These are phyloP conservation scores for Pestalotiopsis sp. DNA, from an alignment of 2,329 filamentous ascomycete species.

Conservation along the genomic window DNA sequence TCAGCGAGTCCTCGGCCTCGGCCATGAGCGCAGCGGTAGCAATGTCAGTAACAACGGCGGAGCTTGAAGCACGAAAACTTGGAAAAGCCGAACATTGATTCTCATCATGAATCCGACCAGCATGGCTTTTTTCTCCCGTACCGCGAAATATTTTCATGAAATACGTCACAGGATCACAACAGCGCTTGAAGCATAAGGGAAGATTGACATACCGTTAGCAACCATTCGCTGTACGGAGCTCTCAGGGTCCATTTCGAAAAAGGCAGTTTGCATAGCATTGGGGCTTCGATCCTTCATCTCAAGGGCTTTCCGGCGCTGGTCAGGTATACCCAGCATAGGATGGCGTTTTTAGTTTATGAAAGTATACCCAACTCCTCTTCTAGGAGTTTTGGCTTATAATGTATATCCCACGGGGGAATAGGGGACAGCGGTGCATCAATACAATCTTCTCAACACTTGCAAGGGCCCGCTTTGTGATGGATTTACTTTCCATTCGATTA, in stretches of 20 bases:
- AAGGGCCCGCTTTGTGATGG: too few relatives aligned
- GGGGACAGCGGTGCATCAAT: not conserved
- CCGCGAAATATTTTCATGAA: not conserved
- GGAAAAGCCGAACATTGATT: not conserved
- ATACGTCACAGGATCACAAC: not conserved
- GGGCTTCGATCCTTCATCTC: not conserved
- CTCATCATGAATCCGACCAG: not conserved
- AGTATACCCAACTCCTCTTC: not conserved
- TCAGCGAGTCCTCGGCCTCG: slow-evolving; percentile 37
- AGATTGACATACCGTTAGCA: not conserved
- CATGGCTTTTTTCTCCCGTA: not conserved
- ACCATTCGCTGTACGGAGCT: not conserved
- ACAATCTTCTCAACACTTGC: not conserved
- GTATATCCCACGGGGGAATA: not conserved
- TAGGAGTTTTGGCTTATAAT: not conserved
- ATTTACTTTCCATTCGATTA: too few relatives aligned
- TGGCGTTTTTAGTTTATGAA: not conserved
- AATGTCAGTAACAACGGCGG: slow-evolving; percentile 18
- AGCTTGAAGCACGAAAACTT: not conserved
- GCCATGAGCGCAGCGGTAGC: slow-evolving; percentile 26
- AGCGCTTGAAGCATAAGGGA: not conserved
- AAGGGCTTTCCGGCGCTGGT: not conserved
- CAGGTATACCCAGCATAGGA: not conserved
- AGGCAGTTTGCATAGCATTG: not conserved
- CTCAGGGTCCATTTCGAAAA: not conserved